A percentile compares a stretch with the other conserved stretches of the same genome.
Evolutionary conservation across 2,329 filamentous ascomycete genomes (phyloP).

Genomic region (Apiospora sp.): DNA sequence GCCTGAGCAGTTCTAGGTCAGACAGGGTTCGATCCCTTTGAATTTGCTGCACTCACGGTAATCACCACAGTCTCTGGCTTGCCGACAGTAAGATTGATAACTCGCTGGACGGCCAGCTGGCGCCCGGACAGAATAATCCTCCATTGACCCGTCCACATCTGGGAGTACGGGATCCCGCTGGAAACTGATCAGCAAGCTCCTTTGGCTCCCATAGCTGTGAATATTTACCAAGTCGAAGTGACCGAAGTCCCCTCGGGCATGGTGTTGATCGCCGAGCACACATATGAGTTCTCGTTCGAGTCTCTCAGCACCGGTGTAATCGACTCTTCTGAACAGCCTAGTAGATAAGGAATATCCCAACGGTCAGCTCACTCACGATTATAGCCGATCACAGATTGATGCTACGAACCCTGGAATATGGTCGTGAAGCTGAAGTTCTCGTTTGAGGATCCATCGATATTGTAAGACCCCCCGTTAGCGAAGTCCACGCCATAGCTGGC

Average conservation of each 20-base stretch:
- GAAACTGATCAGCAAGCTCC: not conserved
- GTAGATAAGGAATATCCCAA: slow-evolving; percentile 18
- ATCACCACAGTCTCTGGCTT: slow-evolving; percentile 43
- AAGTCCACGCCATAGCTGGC: slow-evolving; percentile 49
- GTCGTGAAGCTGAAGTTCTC: slow-evolving; percentile 49
- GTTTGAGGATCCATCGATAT: slow-evolving; percentile 47
- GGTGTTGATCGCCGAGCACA: slow-evolving; percentile 46
- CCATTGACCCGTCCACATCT: slow-evolving; percentile 47
- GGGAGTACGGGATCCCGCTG: slow-evolving; percentile 47
- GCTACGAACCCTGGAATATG: slow-evolving; percentile 45
- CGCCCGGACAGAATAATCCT: slow-evolving; percentile 47
- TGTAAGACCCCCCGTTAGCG: slow-evolving; percentile 48
- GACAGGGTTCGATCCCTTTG: not conserved
- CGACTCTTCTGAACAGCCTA: slow-evolving; percentile 45
- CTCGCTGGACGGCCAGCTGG: slow-evolving; percentile 47
- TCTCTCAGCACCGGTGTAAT: slow-evolving; percentile 46
- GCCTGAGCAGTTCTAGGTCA: slow-evolving; percentile 36
- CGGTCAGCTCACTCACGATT: not conserved
- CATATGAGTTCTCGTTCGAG: slow-evolving; percentile 44
- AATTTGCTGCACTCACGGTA: slow-evolving; percentile 39
- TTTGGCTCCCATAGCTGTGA: not conserved
- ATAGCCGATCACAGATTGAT: not conserved
- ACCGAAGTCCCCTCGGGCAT: slow-evolving; percentile 44
- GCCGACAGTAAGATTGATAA: slow-evolving; percentile 44
- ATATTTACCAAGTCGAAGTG: slow-evolving; percentile 48